Evolutionary conservation across 2,329 filamentous ascomycete species (phyloP).

Genomic region (Trematosphaeria pertusa): DNA sequence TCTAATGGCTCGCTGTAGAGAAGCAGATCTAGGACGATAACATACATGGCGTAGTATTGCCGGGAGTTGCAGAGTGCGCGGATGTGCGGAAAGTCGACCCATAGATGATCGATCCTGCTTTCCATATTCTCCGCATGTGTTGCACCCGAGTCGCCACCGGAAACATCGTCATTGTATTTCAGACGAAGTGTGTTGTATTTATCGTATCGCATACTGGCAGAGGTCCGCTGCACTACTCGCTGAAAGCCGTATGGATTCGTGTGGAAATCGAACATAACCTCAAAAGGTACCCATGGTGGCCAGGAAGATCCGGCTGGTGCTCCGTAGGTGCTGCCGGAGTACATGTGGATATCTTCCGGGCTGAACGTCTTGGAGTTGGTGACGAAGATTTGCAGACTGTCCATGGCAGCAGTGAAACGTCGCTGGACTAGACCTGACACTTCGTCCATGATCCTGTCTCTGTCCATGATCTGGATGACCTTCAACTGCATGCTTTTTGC

Average conservation of each 20-base stretch:
- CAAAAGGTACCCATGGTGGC: constrained; percentile 98
- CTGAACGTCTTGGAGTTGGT: constrained; percentile 91
- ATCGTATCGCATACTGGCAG: constrained; percentile 91
- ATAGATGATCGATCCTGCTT: constrained; percentile 91
- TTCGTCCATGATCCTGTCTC: constrained; percentile 86
- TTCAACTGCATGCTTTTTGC: constrained; percentile 99
- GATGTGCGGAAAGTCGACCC: constrained; percentile 94
- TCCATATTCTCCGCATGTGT: constrained; percentile 64
- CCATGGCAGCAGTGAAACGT: constrained; percentile 92
- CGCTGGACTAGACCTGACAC: constrained; percentile 96
- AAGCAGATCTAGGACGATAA: constrained; percentile 94
- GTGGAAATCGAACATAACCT: constrained; percentile 97
- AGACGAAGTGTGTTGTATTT: constrained; percentile 97
- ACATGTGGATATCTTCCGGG: constrained; percentile 85
- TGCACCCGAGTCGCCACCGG: constrained; percentile 62
- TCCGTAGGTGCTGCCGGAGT: constrained; percentile 92
- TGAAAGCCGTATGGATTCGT: constrained; percentile 97
- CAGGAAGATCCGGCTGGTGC: constrained; percentile 83
- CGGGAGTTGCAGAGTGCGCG: constrained; percentile 95
- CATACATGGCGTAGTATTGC: constrained; percentile 97
- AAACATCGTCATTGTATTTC: constrained; percentile 96
- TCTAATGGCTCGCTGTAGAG: constrained; percentile 96
- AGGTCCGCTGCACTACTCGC: constrained; percentile 95
- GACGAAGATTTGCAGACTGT: constrained; percentile 97
- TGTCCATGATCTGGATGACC: constrained; percentile 97